These are phyloP conservation scores for Phragmites australis DNA, from an alignment of 176 grass and related monocot species.

Conservation along the genomic window DNA sequence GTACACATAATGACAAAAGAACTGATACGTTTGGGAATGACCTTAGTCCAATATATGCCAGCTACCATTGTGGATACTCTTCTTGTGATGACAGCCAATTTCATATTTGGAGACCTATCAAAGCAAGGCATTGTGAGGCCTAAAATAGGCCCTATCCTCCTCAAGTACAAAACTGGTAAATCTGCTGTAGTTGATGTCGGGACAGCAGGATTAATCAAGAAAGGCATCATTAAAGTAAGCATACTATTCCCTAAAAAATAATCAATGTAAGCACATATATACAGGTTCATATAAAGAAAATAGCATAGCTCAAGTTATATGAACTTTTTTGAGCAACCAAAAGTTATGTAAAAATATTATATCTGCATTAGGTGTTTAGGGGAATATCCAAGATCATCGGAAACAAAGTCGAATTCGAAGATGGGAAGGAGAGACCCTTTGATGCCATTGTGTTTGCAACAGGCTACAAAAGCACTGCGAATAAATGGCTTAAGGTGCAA, in stretches of 20 bases:
- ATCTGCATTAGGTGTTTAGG: background rate
- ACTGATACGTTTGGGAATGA: constrained; percentile 50
- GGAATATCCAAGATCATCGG: constrained; percentile 21
- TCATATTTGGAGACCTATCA: constrained; percentile 48
- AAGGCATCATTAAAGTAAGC: constrained; percentile 42
- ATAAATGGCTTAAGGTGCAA: constrained; percentile 49
- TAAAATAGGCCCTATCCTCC: constrained; percentile 23
- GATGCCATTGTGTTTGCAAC: constrained; percentile 53
- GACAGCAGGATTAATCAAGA: constrained; percentile 37
- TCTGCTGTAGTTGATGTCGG: constrained; percentile 50
- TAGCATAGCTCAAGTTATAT: too few species aligned
- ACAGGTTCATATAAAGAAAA: background rate
- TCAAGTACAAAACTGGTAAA: constrained; percentile 30
- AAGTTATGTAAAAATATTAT: background rate
- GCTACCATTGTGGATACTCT: constrained; percentile 27
- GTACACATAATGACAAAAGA: constrained; percentile 53
- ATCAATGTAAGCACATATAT: background rate
- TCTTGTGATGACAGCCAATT: constrained; percentile 13
- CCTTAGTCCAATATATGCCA: constrained; percentile 26
- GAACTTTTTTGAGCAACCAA: too few species aligned
- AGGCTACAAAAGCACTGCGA: constrained; percentile 44
- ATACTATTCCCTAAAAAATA: background rate
- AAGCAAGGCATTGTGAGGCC: constrained; percentile 52
- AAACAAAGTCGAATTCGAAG: constrained; percentile 26
- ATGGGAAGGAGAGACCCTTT: background rate